These are phyloP conservation scores for Begonia masoniana DNA, from an alignment of 306 rosid species.

Conservation along the genomic window DNA sequence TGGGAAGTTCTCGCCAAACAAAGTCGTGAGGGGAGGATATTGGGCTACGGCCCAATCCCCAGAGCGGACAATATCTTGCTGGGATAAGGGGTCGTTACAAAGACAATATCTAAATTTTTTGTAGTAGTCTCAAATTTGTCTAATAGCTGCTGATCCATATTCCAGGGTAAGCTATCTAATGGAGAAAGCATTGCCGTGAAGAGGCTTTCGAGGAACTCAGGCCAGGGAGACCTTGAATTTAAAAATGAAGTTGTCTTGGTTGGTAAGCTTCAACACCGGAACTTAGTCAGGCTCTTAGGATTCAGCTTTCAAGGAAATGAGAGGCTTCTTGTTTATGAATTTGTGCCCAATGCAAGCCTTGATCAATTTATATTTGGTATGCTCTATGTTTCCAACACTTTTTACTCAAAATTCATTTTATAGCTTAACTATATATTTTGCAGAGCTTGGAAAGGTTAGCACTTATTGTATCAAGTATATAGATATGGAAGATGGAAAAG, in stretches of 20 bases:
- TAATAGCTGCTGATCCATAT: background rate
- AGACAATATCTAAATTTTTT: background rate
- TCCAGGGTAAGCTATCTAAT: conserved; percentile 43
- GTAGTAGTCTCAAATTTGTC: background rate
- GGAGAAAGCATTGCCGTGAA: conserved; percentile 52
- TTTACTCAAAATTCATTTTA: background rate
- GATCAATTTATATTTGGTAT: conserved; percentile 46
- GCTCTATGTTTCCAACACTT: conserved; percentile 1
- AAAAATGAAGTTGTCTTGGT: conserved; percentile 44
- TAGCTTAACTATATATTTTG: no score
- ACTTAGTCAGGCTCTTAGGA: conserved; percentile 52
- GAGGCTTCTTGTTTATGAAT: conserved; percentile 45
- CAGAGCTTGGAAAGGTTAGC: no score
- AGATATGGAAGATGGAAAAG: background rate
- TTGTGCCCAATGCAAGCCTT: conserved; percentile 53
- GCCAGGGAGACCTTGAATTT: conserved; percentile 58
- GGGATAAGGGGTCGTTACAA: no score
- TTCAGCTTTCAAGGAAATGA: conserved; percentile 44
- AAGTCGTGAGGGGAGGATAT: no score
- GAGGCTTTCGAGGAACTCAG: conserved; percentile 41
- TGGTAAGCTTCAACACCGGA: conserved; percentile 54
- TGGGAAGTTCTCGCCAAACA: no score
- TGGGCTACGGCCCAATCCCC: no score
- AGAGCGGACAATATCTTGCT: no score
- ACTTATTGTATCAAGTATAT: background rate